Base-by-base conservation (phyloP, 805 yeast species). In the Cyberlindnera maritima region DNA sequence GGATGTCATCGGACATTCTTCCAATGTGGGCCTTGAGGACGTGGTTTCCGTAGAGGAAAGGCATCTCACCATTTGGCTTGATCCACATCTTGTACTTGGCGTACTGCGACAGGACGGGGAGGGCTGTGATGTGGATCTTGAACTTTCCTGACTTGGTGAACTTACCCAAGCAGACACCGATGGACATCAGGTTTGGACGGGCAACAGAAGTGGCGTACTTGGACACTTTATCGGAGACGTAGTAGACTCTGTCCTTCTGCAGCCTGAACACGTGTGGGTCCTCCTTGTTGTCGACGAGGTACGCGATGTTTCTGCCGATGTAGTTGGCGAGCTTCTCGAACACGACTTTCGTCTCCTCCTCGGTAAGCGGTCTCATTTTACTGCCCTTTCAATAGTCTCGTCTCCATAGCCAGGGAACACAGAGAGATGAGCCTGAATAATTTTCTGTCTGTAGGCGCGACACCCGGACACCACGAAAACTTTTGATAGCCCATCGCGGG, bases 21-120 rank as follows among this genome's bases (percentile, higher is more conserved):
- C 99, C 99, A 47, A 94, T 77, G 64, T 94, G 99, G 4, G 99
- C 99, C 65, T 94, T 94, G 57, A 94, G 75, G 23, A 92, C 92
- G 66, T 94, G 96, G 71, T 94, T 94, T 32, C 99, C 99, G 60
- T 94, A 94, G 55, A 94, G 70, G 65, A 85, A 94, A 13, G 99
- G 98, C 99, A 94, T 94, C 69, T 94, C 99, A 59, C 99, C 99
- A 63, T 94, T 94, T 43, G 81, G 83, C 67, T 94, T 94, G 68
- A 94, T 88, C 99, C 99, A 94, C 35, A 94, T 75, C 70, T 92
- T 94, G 71, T 84, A 90, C 66, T 87, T 88, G 41, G 99, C 97
- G 64, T 85, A 83, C 58, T 88, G 85, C 2, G 96, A 85, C 47
- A 94, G 70, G 52, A 88, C 78, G 39, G 87, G 83, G 53, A 94